Evolutionary conservation across 192 early-diverging fungal species (phyloP), one percentile per base, ranked within the genome.

Genomic region (Coemansia sp.): DNA sequence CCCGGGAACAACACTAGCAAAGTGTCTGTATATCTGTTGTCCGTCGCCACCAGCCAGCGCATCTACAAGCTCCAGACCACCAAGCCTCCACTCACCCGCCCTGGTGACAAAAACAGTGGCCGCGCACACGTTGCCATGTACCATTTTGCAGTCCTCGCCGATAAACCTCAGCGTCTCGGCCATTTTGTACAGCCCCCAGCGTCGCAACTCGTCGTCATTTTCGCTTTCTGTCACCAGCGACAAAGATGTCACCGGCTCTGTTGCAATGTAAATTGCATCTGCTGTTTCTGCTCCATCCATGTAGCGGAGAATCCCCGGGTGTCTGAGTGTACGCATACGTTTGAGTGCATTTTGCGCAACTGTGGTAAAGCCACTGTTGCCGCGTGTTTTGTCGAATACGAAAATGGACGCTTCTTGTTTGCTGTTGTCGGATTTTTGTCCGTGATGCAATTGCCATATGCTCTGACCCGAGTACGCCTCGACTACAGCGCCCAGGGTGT

Each of bases 41-140:
- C 61, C 49, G 33, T 64, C 42, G 22, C n/a, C n/a, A n/a, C 94
- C 91, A 48, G 87, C 91, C 56, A 88, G 68, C 6, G 86, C 87
- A 52, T 88, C 86, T 28, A 93, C 66, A 20, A 90, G 60, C 60
- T 99, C 96, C 40, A 96, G 85, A 3, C 94, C 95, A n/a, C 92
- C 91, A 32, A 99, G 82, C 64, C 89, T 93, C 95, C 95, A 99
- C 75, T 99, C 96, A 52, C 96, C 96, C 8, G 93, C 90, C 60
- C 89, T 87, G 14, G 92, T 97, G 25, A 88, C 90, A 69, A 89
- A 96, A 58, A 99, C 90, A 1, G 92, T 91, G 0, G 84, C 84
- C 7, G 88, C 72, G 8, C 87, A 84, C 54, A 99, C 65, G 80
- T 92, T 94, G 14, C 92, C 96, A 64, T 99, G 96, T 3, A 96